phyloP scores from a whole-genome alignment of 768 basidiomycete species.

The Trametes cingulata region DNA sequence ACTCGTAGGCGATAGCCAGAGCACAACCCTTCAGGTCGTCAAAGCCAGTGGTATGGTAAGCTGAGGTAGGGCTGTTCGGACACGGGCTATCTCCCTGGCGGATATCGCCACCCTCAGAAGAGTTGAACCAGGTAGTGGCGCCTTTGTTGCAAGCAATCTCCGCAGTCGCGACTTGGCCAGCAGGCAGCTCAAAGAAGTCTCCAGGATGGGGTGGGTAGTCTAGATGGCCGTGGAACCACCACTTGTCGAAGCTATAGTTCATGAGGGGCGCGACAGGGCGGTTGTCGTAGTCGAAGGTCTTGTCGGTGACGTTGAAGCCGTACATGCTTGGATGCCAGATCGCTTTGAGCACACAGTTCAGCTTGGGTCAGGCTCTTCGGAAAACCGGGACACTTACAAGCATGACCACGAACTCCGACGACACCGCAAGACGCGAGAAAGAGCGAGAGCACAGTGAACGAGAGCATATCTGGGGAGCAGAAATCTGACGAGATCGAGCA shows the following conservation, averaged over 20 bases:
- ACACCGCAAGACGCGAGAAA: not conserved
- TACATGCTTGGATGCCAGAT: slow-evolving; percentile 61
- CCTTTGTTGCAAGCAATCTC: slow-evolving; percentile 63
- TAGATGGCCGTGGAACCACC: slow-evolving; percentile 69
- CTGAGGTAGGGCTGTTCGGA: slow-evolving; percentile 43
- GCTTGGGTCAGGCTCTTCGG: no score
- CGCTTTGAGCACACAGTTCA: slow-evolving; percentile 32
- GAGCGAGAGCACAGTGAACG: not conserved
- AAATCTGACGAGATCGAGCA: slow-evolving; percentile 3
- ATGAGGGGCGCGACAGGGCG: slow-evolving; percentile 51
- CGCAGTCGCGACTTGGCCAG: slow-evolving; percentile 51
- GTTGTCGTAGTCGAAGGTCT: slow-evolving; percentile 61
- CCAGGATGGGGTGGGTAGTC: slow-evolving; percentile 54
- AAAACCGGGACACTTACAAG: not conserved
- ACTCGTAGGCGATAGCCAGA: slow-evolving; percentile 78
- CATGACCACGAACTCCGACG: not conserved
- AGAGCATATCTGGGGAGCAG: not conserved
- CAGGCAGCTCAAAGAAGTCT: slow-evolving; percentile 62
- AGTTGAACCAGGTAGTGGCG: slow-evolving; percentile 56
- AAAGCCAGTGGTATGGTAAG: slow-evolving; percentile 57
- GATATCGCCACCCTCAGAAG: slow-evolving; percentile 54
- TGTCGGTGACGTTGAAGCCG: slow-evolving; percentile 65
- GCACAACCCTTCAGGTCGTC: slow-evolving; percentile 63
- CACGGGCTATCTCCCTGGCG: slow-evolving; percentile 55
- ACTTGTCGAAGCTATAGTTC: slow-evolving; percentile 41